These are phyloP conservation scores for Calonectria hongkongensis DNA, from an alignment of 2,329 filamentous ascomycete genomes.

Conservation along the genomic window DNA sequence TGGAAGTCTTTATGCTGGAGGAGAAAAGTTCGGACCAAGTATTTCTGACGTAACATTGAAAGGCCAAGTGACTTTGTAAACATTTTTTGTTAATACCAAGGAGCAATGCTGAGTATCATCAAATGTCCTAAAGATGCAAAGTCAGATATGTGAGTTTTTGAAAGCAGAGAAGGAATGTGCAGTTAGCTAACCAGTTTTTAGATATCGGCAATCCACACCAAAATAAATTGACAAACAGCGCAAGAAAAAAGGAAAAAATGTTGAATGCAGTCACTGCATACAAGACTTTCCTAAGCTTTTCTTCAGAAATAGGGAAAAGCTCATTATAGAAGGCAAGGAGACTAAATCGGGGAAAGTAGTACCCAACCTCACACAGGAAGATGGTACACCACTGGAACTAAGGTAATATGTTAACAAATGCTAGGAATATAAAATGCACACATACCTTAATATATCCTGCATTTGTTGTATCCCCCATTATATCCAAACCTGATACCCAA, in stretches of 20 bases:
- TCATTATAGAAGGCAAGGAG: conserved; percentile 10
- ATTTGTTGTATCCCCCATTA: background rate
- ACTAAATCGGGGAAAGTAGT: conserved; percentile 10
- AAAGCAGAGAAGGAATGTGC: too few relatives aligned
- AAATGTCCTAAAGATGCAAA: too few relatives aligned
- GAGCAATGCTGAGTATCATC: too few relatives aligned
- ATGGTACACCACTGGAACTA: background rate
- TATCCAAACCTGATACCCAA: background rate
- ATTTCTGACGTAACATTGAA: background rate
- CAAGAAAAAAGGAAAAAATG: background rate
- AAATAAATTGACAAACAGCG: background rate
- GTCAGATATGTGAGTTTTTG: background rate
- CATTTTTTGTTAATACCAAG: background rate
- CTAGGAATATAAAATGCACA: too few relatives aligned
- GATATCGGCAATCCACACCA: conserved; percentile 8
- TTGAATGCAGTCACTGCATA: background rate
- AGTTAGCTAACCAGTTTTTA: background rate
- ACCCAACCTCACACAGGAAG: background rate
- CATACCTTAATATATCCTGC: background rate
- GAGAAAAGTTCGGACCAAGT: background rate
- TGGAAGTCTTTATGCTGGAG: background rate
- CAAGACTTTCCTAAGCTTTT: background rate
- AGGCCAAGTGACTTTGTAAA: background rate
- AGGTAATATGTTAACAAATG: too few relatives aligned
- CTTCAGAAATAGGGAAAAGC: conserved; percentile 3